Evolutionary conservation across 495 filamentous ascomycete genomes (phyloP).

Genomic region (Pyrenopolyporus hunteri): DNA sequence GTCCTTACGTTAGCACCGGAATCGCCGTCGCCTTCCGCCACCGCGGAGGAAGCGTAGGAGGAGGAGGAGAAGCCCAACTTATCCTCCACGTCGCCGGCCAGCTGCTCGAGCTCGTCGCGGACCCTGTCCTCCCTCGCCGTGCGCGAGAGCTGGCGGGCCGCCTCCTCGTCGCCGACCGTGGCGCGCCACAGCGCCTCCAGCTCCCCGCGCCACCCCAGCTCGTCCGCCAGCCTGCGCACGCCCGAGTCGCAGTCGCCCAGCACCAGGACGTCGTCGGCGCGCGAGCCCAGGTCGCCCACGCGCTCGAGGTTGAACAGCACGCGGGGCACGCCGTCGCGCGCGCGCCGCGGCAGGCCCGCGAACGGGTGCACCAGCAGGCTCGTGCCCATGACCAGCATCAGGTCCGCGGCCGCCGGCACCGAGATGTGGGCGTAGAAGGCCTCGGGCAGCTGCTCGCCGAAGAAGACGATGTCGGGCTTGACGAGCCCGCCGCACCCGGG

Average conservation of each 20-base stretch:
- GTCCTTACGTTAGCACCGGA: slow-evolving; percentile 32
- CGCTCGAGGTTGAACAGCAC: slow-evolving; percentile 85
- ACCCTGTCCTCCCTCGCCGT: slow-evolving; percentile 33
- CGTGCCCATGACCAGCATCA: slow-evolving; percentile 90
- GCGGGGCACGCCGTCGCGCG: slow-evolving; percentile 67
- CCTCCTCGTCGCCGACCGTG: slow-evolving; percentile 52
- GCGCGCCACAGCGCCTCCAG: slow-evolving; percentile 63
- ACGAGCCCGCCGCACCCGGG: slow-evolving; percentile 76
- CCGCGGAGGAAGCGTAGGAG: slow-evolving; percentile 12
- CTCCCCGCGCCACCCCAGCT: slow-evolving; percentile 85
- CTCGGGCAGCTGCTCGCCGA: slow-evolving; percentile 74
- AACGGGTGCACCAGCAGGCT: slow-evolving; percentile 90
- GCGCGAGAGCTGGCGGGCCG: slow-evolving; percentile 44
- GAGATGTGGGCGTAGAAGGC: slow-evolving; percentile 67
- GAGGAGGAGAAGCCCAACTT: slow-evolving; percentile 43
- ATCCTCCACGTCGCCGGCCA: slow-evolving; percentile 46
- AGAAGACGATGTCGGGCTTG: slow-evolving; percentile 98
- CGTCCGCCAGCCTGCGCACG: slow-evolving; percentile 80
- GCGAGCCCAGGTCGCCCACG: slow-evolving; percentile 80
- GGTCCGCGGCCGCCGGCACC: slow-evolving; percentile 68
- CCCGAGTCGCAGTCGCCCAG: slow-evolving; percentile 82
- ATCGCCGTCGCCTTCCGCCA: slow-evolving; percentile 27
- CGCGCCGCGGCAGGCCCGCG: slow-evolving; percentile 73
- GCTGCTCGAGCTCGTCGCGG: slow-evolving; percentile 41
- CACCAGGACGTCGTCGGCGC: slow-evolving; percentile 76